Conservation (phyloP, 192 early-diverging fungal species). For the Backusella westeae region DNA sequence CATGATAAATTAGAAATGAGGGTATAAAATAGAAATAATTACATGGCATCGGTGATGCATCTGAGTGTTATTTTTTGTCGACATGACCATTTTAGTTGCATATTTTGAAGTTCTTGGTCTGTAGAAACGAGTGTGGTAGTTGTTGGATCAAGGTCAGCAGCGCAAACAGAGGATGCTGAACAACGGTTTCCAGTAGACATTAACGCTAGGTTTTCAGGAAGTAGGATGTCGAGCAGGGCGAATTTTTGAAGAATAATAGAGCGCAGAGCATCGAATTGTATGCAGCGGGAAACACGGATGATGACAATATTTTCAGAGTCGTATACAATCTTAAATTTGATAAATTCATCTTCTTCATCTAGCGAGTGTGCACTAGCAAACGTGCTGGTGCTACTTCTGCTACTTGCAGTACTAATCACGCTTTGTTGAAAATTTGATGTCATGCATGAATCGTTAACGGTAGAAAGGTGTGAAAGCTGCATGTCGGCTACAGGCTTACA, state of each 20-base stretch:
- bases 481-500: background rate
- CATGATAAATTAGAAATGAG: background rate
- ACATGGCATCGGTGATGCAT: background rate
- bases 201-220: background rate
- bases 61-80: background rate
- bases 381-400: background rate
- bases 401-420: background rate
- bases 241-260: slow-evolving; percentile 1
- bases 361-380: background rate
- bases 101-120: background rate
- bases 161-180: slow-evolving; percentile 8
- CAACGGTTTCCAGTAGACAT: background rate
- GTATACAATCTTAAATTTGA: slow-evolving; percentile 6
- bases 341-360: background rate
- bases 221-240: background rate
- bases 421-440: background rate
- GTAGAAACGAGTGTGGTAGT: background rate
- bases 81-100: slow-evolving; percentile 8
- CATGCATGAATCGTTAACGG: background rate
- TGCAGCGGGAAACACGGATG: background rate
- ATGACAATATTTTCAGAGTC: slow-evolving; percentile 9
- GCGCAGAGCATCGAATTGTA: background rate
- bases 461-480: background rate
- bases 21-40: background rate
- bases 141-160: background rate